A percentile compares a stretch with the other conserved stretches of the same genome.
These are phyloP conservation scores for rapeseed (Brassica napus) DNA, from an alignment of 345 rosid genomes.

Conservation along the genomic window Da-Ae NC_063451.1:38110501-38111000, in stretches of 20 bases:
- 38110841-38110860: conserved; percentile 24
- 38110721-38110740: not conserved
- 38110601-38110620: conserved; percentile 16
- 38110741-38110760: conserved; percentile 22
- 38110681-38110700: not conserved
- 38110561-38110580: not conserved
- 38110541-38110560: not conserved
- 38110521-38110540: not conserved
- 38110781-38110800: not conserved
- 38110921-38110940: not conserved
- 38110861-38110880: conserved; percentile 34
- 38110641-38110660: conserved; percentile 1
- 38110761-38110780: conserved; percentile 1
- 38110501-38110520: not conserved
- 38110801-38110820: conserved; percentile 8
- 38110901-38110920: conserved; percentile 28
- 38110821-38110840: conserved; percentile 19
- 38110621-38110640: conserved; percentile 8
- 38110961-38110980: conserved; percentile 6
- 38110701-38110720: conserved; percentile 27
- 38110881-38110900: conserved; percentile 21
- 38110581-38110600: conserved; percentile 25
- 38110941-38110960: not conserved
- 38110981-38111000: conserved; percentile 21
- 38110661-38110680: conserved; percentile 12